A percentile compares a stretch with the other conserved stretches of the same genome.
phyloP scores from a whole-genome alignment of 805 yeast species.

The Peterozyma toletana region DNA sequence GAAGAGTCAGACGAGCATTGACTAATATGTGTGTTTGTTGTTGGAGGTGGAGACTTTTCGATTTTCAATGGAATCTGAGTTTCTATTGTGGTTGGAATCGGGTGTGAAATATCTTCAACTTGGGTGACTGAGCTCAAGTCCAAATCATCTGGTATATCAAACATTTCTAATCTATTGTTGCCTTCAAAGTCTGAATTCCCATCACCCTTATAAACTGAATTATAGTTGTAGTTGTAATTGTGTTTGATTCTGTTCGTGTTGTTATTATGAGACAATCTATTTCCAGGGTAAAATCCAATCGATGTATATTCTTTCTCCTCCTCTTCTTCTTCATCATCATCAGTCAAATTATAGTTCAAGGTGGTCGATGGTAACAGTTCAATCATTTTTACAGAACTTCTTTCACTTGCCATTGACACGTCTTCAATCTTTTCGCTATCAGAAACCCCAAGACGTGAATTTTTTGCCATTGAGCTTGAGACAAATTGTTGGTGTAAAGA shows the following conservation, averaged over 20 bases:
- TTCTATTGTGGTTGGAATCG: neutral
- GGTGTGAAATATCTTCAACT: slow-evolving; percentile 15
- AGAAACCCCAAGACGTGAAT: neutral
- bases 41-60: neutral
- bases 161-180: slow-evolving; percentile 19
- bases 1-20: neutral
- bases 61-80: neutral
- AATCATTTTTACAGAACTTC: slow-evolving; percentile 40
- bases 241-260: slow-evolving; percentile 70
- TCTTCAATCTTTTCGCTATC: slow-evolving; percentile 22
- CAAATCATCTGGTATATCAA: slow-evolving; percentile 34
- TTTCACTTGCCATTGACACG: slow-evolving; percentile 14
- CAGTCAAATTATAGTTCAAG: slow-evolving; percentile 65
- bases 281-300: slow-evolving; percentile 18
- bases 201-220: slow-evolving; percentile 61
- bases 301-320: slow-evolving; percentile 22
- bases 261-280: slow-evolving; percentile 66
- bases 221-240: slow-evolving; percentile 58
- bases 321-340: slow-evolving; percentile 56
- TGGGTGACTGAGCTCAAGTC: slow-evolving; percentile 16
- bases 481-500: slow-evolving; percentile 17
- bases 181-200: slow-evolving; percentile 6
- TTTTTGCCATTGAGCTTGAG: neutral
- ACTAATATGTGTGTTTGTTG: neutral
- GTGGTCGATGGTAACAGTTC: slow-evolving; percentile 83